A percentile compares a stretch with the other conserved stretches of the same genome.
phyloP scores from a whole-genome alignment of 2,329 filamentous ascomycete species.

The Diplodia mutila region DNA sequence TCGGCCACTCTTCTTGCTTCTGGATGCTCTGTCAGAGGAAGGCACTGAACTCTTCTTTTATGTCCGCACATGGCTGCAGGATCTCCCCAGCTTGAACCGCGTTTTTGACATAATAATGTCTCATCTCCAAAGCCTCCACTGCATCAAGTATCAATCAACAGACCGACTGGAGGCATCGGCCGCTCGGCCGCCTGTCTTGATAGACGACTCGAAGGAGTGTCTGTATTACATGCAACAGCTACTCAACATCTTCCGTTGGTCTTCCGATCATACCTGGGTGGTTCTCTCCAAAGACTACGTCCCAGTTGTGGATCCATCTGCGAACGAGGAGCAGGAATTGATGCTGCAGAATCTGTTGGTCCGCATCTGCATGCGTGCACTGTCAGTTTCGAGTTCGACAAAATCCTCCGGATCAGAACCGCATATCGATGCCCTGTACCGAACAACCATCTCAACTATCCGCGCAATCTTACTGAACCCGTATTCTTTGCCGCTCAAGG shows the following conservation, averaged over 20 bases:
- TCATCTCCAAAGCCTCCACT: slow-evolving; percentile 39
- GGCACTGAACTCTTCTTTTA: slow-evolving; percentile 75
- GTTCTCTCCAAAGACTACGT: slow-evolving; percentile 67
- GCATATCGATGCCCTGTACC: slow-evolving; percentile 67
- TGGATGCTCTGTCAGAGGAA: slow-evolving; percentile 77
- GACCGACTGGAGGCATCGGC: slow-evolving; percentile 28
- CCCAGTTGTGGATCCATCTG: slow-evolving; percentile 52
- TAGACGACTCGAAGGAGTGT: slow-evolving; percentile 73
- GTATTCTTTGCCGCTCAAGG: slow-evolving; percentile 61
- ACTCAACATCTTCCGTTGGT: slow-evolving; percentile 71
- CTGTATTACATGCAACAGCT: slow-evolving; percentile 78
- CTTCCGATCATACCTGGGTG: slow-evolving; percentile 71
- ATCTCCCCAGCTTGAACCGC: slow-evolving; percentile 56
- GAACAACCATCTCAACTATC: slow-evolving; percentile 67
- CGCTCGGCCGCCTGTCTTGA: slow-evolving; percentile 24
- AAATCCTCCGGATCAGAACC: neutral
- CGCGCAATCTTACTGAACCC: slow-evolving; percentile 69
- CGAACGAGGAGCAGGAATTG: slow-evolving; percentile 51
- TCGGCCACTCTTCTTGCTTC: slow-evolving; percentile 76
- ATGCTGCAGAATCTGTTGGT: slow-evolving; percentile 71
- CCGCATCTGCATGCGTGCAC: slow-evolving; percentile 66
- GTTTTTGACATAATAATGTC: slow-evolving; percentile 45
- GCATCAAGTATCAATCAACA: slow-evolving; percentile 29
- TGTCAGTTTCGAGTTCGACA: slow-evolving; percentile 46
- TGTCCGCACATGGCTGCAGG: slow-evolving; percentile 79